Conservation (phyloP, 768 basidiomycete species). For the Trametes cingulata region DNA sequence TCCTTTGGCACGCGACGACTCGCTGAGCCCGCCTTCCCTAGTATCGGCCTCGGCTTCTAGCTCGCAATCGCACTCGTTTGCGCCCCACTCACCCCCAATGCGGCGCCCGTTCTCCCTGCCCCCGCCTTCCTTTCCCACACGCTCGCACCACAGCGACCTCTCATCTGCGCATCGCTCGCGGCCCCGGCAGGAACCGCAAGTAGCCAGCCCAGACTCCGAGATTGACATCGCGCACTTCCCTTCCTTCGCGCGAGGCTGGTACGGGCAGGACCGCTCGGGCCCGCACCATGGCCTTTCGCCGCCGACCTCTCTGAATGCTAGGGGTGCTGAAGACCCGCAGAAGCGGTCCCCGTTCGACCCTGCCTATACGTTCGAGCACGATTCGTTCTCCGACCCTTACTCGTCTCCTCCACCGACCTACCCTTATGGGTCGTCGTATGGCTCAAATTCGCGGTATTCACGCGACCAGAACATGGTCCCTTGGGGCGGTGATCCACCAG, state of each 20-base stretch:
- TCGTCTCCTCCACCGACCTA: conserved; percentile 34
- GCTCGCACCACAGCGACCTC: conserved; percentile 26
- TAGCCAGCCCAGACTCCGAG: conserved; percentile 38
- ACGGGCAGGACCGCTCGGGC: conserved; percentile 35
- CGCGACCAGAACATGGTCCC: conserved; percentile 43
- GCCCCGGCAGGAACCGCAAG: conserved; percentile 12
- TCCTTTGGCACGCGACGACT: conserved; percentile 23
- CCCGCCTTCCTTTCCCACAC: conserved; percentile 33
- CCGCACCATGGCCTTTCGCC: conserved; percentile 10
- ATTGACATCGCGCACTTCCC: conserved; percentile 66
- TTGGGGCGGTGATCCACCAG: conserved; percentile 52
- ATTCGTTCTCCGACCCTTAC: conserved; percentile 30
- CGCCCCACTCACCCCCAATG: conserved; percentile 29
- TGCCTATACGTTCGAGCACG: conserved; percentile 31
- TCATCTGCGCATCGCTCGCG: conserved; percentile 9
- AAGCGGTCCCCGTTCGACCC: conserved; percentile 38
- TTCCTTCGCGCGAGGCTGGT: conserved; percentile 65
- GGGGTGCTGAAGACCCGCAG: conserved; percentile 18
- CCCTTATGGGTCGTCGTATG: conserved; percentile 30
- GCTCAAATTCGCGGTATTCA: conserved; percentile 38
- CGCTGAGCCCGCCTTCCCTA: conserved; percentile 39
- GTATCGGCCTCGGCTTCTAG: conserved; percentile 43
- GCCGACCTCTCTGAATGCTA: conserved; percentile 9
- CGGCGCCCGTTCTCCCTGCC: conserved; percentile 54
- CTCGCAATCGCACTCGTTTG: conserved; percentile 18